Conservation (phyloP, 1,284 basidiomycete species). For the Trichosporon coremiiforme region DNA sequence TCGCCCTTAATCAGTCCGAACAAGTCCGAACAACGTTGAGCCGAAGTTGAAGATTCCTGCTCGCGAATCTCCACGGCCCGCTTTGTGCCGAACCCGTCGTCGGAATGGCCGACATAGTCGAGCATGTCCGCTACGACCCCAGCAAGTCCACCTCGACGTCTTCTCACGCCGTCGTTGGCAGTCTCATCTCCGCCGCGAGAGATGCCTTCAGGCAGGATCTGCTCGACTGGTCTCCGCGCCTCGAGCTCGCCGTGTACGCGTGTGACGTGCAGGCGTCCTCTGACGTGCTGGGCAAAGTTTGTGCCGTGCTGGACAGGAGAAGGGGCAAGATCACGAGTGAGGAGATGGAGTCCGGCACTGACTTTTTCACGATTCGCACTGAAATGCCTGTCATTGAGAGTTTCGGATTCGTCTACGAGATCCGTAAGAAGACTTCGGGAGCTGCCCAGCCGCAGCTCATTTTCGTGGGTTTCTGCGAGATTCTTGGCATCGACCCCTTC, state of each 20-base stretch:
- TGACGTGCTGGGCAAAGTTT: conserved; percentile 96
- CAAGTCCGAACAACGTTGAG: too few species aligned
- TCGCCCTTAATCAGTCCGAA: too few species aligned
- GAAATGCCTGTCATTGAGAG: conserved; percentile 92
- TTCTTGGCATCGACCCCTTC: conserved; percentile 91
- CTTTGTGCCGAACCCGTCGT: conserved; percentile 93
- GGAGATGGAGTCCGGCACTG: conserved; percentile 98
- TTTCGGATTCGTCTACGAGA: conserved; percentile 97
- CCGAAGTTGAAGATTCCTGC: too few species aligned
- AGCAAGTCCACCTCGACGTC: conserved; percentile 46
- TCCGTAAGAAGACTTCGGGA: conserved; percentile 92
- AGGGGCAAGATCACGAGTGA: conserved; percentile 90
- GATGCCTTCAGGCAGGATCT: conserved; percentile 87
- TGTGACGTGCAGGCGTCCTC: conserved; percentile 88
- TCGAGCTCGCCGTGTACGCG: conserved; percentile 98
- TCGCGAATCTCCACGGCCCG: conserved; percentile 91
- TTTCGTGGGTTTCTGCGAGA: conserved; percentile 82
- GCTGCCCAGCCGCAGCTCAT: conserved; percentile 96
- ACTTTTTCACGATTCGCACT: conserved; percentile 89
- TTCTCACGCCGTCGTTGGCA: conserved; percentile 71
- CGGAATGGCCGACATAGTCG: conserved; percentile 88
- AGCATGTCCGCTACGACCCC: conserved; percentile 63
- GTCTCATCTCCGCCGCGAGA: conserved; percentile 81
- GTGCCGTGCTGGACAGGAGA: conserved; percentile 88
- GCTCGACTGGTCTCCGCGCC: conserved; percentile 94